Conservation (phyloP, 352 stramenopile species). For the Pythium scleroteichum region DNA sequence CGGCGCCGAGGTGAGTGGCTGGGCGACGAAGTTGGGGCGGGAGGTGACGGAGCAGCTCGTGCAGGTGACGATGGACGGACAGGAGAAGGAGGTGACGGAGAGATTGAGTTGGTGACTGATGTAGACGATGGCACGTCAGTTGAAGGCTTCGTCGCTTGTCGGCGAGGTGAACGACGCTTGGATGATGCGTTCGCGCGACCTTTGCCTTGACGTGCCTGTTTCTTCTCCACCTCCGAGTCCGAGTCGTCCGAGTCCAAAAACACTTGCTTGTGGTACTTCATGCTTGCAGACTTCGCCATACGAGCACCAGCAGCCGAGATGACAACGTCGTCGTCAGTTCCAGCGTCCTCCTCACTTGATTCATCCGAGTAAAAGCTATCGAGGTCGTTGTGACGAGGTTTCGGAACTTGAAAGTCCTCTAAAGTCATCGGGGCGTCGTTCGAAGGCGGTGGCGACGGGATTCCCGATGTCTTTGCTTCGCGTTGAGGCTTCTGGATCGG, state of each 20-base stretch:
- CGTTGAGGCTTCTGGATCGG: too few species aligned
- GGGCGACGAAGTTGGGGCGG: neutral
- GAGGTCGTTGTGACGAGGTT: constrained; percentile 52
- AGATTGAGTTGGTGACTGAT: neutral
- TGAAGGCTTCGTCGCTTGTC: constrained; percentile 7
- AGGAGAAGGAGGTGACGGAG: neutral
- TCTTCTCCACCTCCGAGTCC: constrained; percentile 13
- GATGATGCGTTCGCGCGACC: neutral
- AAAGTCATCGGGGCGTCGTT: constrained; percentile 40
- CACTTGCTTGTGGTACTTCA: constrained; percentile 66
- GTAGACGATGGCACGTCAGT: neutral
- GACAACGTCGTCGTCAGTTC: constrained; percentile 57
- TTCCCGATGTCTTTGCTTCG: too few species aligned
- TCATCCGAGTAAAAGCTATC: constrained; percentile 83
- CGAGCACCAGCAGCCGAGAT: constrained; percentile 35
- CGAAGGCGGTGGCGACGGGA: too few species aligned
- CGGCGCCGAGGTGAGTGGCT: constrained; percentile 14
- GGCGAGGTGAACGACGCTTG: constrained; percentile 6
- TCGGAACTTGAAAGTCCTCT: constrained; percentile 80
- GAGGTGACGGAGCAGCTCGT: neutral
- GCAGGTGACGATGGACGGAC: neutral
- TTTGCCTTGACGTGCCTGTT: constrained; percentile 1
- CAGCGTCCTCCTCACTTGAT: constrained; percentile 50
- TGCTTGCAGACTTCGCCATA: constrained; percentile 29
- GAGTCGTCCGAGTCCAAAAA: constrained; percentile 66